Evolutionary conservation across 73 alveolate genomes (phyloP).

Genomic region (Paramecium caudatum): DNA sequence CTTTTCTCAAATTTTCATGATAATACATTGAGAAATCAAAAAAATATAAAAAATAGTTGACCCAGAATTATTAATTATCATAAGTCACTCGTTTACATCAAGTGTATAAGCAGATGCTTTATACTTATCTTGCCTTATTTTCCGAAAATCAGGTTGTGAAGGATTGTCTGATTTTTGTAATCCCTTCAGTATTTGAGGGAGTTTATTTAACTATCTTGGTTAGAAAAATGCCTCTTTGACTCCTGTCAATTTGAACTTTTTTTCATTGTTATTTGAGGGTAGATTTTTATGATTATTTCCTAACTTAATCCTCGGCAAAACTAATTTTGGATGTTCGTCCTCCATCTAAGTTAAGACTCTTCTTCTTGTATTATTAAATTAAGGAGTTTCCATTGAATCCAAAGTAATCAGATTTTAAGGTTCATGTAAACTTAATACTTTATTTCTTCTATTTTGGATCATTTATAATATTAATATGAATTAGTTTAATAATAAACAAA

Average conservation of each 20-base stretch:
- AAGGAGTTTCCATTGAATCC: constrained; percentile 25
- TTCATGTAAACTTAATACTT: not conserved
- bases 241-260: constrained; percentile 29
- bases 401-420: not conserved
- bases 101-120: constrained; percentile 40
- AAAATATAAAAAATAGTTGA: not conserved
- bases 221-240: constrained; percentile 13
- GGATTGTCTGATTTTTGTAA: constrained; percentile 3
- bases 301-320: constrained; percentile 43
- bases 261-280: not conserved
- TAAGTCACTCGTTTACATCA: not conserved
- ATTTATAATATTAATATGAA: too few relatives aligned
- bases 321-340: constrained; percentile 28
- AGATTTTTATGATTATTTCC: not conserved
- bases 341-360: not conserved
- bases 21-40: constrained; percentile 14
- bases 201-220: constrained; percentile 30
- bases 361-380: constrained; percentile 33
- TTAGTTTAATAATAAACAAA: too few relatives aligned
- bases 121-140: not conserved
- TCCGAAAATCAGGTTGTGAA: not conserved
- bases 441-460: constrained; percentile 6
- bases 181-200: constrained; percentile 18
- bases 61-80: not conserved
- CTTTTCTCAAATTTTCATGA: constrained; percentile 2